Base-by-base conservation (phyloP, 2,329 filamentous ascomycete genomes). In the Onygena corvina region DNA sequence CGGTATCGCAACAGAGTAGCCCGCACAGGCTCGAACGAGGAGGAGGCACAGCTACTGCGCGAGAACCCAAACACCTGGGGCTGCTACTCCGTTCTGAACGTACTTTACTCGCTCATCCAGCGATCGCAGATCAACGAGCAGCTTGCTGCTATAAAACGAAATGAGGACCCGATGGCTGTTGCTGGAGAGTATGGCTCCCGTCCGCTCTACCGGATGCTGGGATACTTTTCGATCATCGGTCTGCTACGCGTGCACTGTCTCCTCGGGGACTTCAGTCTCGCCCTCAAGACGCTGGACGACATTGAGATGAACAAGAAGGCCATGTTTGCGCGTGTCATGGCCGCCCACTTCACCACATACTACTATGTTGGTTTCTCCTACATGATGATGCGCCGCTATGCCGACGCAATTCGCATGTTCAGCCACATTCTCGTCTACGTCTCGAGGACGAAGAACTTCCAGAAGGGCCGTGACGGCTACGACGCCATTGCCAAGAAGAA, bases 341-440 rank as follows among this genome's bases (percentile, higher is more conserved):
- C 92, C 49, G 92, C 92, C 51, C 92, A 98, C 76, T 96, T 96
- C 75, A 95, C 90, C 59, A 98, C 92, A 57, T 98, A 96, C 80
- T 98, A 98, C 81, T 96, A 96, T 69, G 90, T 98, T 55, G 92
- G 92, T 60, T 98, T 98, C 81, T 94, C 87, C 59, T 98, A 98
- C 83, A 96, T 98, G 90, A 98, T 98, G 92, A 94, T 96, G 86
- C 88, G 92, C 74, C 86, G 92, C 67, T 98, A 98, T 68, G 86
- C 88, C 71, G 92, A 98, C 71, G 92, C 92, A 69, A 95, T 98
- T 74, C 88, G 90, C 77, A 94, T 95, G 84, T 98, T 98, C 81
- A 94, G 86, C 77, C 92, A 98, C 79, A 98, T 98, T 70, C 81
- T 98, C 61, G 84, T 98, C 72, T 98, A 96, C 73, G 89, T 98